Base-by-base conservation (phyloP, 768 basidiomycete genomes). In the Trametes punicea region DNA sequence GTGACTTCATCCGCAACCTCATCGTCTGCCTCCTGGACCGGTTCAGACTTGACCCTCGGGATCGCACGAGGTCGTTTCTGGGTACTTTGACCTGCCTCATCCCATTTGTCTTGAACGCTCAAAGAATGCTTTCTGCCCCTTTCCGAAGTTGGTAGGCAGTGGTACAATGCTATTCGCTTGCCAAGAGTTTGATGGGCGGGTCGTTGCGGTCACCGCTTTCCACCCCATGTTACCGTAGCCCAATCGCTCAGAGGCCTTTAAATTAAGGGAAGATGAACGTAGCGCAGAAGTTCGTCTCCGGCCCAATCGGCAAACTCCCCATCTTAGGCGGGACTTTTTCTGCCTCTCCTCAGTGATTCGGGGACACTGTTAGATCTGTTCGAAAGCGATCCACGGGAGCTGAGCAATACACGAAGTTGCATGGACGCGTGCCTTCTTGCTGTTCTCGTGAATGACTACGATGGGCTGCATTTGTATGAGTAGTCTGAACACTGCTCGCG, bases 401-500 rank as follows among this genome's bases (percentile, higher is more conserved):
- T 38, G 20, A 38, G 6, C 13, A 38, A 16, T 4, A 16, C 26
- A 62, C 60, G 48, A 41, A 8, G 58, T 49, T 27, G 51, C 30
- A 25, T 62, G 60, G 16, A 39, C 44, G 9, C 60, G 56, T 1
- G 60, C 56, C 44, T 62, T 62, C 52, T 62, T 62, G 26, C 60
- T 62, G 18, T 33, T 49, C 50, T 62, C 60, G 39, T 62, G 60
- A 3, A 58, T 27, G 0, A 40, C 38, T 2, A 46, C 53, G 16
- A 54, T 31, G 15, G 18, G 27, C 25, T 36, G 16, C 4, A 36
- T 26, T 15, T 26, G 10, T 5, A 29, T 13, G 11, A 25, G 2
- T 25, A 8, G 9, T 20, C 15, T 25, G 5, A 7, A 7, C 7
- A 6, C 8, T 8, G 15, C 25, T 15, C 44, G 6, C 16, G 3